A percentile compares a stretch with the other conserved stretches of the same genome.
phyloP scores from a whole-genome alignment of 2,329 filamentous ascomycete species.

The Dichotomopilus funicola region DNA sequence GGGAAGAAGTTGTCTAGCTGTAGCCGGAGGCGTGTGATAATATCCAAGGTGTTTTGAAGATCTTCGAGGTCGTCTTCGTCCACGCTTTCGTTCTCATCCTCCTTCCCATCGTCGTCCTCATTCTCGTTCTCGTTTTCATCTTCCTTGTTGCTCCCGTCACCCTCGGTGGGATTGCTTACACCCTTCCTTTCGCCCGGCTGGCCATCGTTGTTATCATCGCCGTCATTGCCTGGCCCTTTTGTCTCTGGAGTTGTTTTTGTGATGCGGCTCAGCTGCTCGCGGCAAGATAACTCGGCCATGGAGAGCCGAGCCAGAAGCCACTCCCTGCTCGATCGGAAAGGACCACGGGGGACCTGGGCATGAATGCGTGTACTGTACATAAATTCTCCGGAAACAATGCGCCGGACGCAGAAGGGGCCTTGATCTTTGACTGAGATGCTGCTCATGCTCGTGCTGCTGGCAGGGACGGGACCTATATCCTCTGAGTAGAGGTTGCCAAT shows the following conservation, averaged over 20 bases:
- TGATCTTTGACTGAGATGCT: neutral
- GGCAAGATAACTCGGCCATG: neutral
- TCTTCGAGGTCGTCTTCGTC: conserved; percentile 5
- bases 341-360: conserved; percentile 1
- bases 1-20: conserved; percentile 5
- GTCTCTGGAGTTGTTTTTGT: neutral
- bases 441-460: neutral
- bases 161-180: no score
- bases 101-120: neutral
- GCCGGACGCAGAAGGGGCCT: conserved; percentile 2
- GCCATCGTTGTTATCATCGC: no score
- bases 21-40: conserved; percentile 1
- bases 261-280: neutral
- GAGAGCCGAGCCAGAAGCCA: conserved; percentile 3
- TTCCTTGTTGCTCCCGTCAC: no score
- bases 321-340: conserved; percentile 6
- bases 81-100: neutral
- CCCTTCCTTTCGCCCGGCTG: no score
- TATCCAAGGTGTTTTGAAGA: conserved; percentile 1
- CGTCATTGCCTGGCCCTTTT: neutral
- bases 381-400: conserved; percentile 5
- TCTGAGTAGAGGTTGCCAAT: conserved; percentile 5
- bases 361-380: conserved; percentile 1
- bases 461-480: neutral
- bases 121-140: no score